Evolutionary conservation across 2,329 filamentous ascomycete genomes (phyloP).

Genomic region (Sporothrix schenckii): DNA sequence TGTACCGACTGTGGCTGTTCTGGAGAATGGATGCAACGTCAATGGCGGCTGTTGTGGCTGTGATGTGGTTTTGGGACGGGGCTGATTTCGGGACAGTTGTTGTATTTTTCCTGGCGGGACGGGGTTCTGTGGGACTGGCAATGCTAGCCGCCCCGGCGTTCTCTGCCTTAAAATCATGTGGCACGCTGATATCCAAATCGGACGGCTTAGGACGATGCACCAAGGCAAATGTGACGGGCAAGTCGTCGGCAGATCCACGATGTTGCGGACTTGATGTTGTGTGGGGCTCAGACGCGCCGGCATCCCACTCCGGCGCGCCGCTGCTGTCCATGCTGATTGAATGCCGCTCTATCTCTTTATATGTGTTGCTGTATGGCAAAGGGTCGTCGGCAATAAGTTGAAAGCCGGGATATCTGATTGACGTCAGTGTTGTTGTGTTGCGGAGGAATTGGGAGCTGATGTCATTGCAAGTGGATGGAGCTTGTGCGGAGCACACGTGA

Average conservation of each 20-base stretch:
- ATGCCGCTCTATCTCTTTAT: too few relatives aligned
- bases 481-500: conserved; percentile 7
- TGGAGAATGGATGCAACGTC: background rate
- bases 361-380: too few relatives aligned
- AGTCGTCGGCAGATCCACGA: background rate
- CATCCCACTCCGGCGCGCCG: conserved; percentile 3
- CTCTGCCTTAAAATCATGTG: background rate
- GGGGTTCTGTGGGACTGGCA: background rate
- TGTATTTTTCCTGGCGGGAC: background rate
- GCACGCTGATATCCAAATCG: background rate
- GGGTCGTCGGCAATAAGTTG: too few relatives aligned
- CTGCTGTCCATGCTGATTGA: background rate
- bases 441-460: background rate
- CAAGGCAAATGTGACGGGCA: background rate
- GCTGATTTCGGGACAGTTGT: background rate
- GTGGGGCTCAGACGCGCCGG: background rate
- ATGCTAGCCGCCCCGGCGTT: background rate
- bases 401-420: background rate
- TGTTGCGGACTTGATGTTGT: background rate
- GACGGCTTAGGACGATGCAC: background rate
- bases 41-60: background rate
- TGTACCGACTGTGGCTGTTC: conserved; percentile 17
- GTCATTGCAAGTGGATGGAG: background rate
- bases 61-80: background rate
- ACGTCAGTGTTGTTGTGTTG: background rate